These are phyloP conservation scores for Fraxinus cuspidata DNA, from an alignment of 257 asterid species.

Conservation along the genomic window DNA sequence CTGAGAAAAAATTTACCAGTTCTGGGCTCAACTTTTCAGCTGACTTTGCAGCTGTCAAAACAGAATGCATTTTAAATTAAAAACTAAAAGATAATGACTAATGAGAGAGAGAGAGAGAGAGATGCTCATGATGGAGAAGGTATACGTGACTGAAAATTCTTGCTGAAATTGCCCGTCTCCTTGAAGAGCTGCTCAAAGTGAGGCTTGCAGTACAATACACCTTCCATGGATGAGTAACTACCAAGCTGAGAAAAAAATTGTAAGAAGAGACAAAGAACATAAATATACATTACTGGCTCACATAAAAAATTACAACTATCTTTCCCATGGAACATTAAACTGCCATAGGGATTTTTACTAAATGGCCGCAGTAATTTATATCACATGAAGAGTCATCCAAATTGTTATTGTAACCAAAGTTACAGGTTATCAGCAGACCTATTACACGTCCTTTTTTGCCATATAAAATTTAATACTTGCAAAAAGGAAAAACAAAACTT, in stretches of 20 bases:
- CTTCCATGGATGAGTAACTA: slow-evolving; percentile 67
- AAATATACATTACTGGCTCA: neutral
- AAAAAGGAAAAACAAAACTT: neutral
- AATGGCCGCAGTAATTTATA: neutral
- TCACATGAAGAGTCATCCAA: neutral
- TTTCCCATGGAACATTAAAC: neutral
- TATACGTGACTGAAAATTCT: slow-evolving; percentile 89
- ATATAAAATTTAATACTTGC: neutral
- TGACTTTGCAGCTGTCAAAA: slow-evolving; percentile 81
- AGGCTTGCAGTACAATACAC: slow-evolving; percentile 64
- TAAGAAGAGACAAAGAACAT: neutral
- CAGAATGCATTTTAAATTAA: slow-evolving; percentile 26
- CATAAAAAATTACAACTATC: neutral
- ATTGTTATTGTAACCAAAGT: neutral
- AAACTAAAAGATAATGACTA: slow-evolving; percentile 11
- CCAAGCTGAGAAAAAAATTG: slow-evolving; percentile 40
- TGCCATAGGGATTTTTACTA: neutral
- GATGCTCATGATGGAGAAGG: slow-evolving; percentile 9
- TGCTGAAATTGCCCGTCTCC: slow-evolving; percentile 63
- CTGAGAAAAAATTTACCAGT: slow-evolving; percentile 55
- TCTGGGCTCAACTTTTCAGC: slow-evolving; percentile 83
- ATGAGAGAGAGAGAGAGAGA: neutral
- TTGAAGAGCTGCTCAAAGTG: slow-evolving; percentile 63
- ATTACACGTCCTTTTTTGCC: neutral
- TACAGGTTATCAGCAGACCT: neutral